Base-by-base conservation (phyloP, 345 rosid species). In the Streptanthus diversifolius region DNA sequence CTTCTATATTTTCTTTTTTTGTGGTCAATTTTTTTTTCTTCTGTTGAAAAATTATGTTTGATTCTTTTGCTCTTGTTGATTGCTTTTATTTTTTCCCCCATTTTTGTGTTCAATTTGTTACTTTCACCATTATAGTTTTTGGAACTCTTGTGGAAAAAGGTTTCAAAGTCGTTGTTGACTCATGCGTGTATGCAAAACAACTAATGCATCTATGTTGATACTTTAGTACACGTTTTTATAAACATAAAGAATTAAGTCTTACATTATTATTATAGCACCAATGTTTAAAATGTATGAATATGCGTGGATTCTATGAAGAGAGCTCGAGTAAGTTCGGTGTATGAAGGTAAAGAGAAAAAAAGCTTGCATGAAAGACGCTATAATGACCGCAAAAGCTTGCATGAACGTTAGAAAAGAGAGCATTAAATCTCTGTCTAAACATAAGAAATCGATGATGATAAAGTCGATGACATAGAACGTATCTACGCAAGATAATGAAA, bases 291-390 rank as follows among this genome's bases (percentile, higher is more conserved):
- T 10, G 17, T 18, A 21, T 48, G 49, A 47, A 49, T 25, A 1
- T 3, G 29, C 21, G 39, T 18, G 43, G 47, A 39, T 49, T 5
- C 49, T 9, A 72, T 72, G 76, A 72, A 72, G 76, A 72, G 9
- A 63, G 76, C 76, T 62, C 52, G 63, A 19, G 62, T 72, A 53
- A 72, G 22, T 24, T 63, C 70, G 12, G 53, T 63, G 21, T 72
- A 63, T 6, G 54, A 72, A 40, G 44, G 62, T 19, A 51, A 71
- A 48, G 59, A 49, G 29, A 36, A 29, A 35, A 24, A 72, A 0
- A 72, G 24, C 62, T 39, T n/a, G n/a, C n/a, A n/a, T n/a, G n/a
- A n/a, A n/a, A 41, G 44, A 63, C 3, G 70, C 76, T 0, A 51
- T 63, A 53, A 25, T 71, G 39, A 37, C 68, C 0, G 68, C 75